phyloP scores from a whole-genome alignment of 352 stramenopile species.

The Pythium volutum region DNA sequence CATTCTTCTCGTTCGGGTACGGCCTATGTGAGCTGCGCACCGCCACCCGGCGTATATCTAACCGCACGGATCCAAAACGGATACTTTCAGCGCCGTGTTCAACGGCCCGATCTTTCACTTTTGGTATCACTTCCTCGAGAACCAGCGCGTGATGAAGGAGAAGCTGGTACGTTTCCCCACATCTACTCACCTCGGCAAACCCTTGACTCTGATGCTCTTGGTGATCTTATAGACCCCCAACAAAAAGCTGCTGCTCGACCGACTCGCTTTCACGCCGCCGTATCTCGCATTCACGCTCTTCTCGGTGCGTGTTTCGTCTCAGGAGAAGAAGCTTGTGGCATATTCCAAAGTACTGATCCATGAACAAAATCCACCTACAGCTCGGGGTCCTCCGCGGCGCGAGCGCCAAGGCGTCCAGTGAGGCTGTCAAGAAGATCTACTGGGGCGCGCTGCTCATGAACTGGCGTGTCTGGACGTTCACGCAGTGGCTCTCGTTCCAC shows the following conservation, averaged over 20 bases:
- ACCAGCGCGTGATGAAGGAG: conserved; percentile 53
- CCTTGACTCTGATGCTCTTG: too few relatives aligned
- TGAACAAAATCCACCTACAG: background rate
- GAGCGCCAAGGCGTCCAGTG: conserved; percentile 7
- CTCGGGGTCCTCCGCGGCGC: conserved; percentile 7
- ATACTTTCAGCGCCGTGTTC: conserved; percentile 34
- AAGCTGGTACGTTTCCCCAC: conserved; percentile 55
- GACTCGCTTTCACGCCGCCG: conserved; percentile 60
- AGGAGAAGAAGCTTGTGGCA: background rate
- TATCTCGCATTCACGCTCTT: conserved; percentile 72
- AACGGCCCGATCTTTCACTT: conserved; percentile 63
- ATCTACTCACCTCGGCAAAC: too few relatives aligned
- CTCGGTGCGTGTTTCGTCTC: conserved; percentile 28
- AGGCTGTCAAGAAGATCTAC: conserved; percentile 19
- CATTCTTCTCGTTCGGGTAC: conserved; percentile 70
- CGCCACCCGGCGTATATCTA: background rate
- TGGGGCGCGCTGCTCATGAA: conserved; percentile 17
- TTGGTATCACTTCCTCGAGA: conserved; percentile 72
- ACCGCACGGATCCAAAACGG: background rate
- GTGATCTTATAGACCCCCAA: conserved; percentile 45
- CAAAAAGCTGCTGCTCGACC: conserved; percentile 71
- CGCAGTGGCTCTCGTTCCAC: conserved; percentile 20
- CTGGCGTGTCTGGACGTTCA: conserved; percentile 16
- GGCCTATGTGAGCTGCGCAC: background rate
- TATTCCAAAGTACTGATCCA: background rate